These are phyloP conservation scores for Candida pseudocylindracea DNA, from an alignment of 1,139 yeast genomes.

Conservation along the genomic window DNA sequence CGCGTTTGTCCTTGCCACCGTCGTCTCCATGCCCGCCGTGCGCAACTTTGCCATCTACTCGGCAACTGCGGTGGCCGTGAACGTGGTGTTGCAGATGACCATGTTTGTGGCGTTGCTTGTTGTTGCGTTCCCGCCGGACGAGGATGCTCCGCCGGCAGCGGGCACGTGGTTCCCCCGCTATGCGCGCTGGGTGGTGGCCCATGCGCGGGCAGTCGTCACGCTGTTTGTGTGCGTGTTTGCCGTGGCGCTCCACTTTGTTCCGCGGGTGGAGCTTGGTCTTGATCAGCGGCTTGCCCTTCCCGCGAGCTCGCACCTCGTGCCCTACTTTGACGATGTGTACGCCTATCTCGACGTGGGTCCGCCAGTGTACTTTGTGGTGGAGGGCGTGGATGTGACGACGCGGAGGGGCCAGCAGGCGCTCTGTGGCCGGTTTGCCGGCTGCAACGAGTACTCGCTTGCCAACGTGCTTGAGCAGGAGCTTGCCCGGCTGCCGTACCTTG, in stretches of 20 bases:
- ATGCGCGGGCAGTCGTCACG: slow-evolving; percentile 3
- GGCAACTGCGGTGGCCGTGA: slow-evolving; percentile 65
- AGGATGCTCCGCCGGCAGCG: slow-evolving; percentile 3
- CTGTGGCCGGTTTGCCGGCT: slow-evolving; percentile 77
- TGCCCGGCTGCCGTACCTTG: slow-evolving; percentile 46
- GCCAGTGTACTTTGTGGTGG: slow-evolving; percentile 69
- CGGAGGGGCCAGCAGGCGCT: slow-evolving; percentile 43
- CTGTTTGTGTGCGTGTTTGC: slow-evolving; percentile 43
- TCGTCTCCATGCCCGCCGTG: slow-evolving; percentile 90
- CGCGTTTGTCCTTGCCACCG: slow-evolving; percentile 60
- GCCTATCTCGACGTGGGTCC: slow-evolving; percentile 70
- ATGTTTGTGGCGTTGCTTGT: slow-evolving; percentile 55
- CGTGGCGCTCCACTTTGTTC: slow-evolving; percentile 43
- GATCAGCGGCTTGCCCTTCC: slow-evolving; percentile 88
- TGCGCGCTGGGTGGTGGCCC: background rate
- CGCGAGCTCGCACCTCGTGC: slow-evolving; percentile 51
- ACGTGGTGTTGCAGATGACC: slow-evolving; percentile 62
- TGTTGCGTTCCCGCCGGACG: slow-evolving; percentile 34
- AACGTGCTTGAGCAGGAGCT: slow-evolving; percentile 80
- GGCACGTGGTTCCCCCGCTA: slow-evolving; percentile 2
- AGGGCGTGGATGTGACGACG: slow-evolving; percentile 36
- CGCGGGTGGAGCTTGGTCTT: slow-evolving; percentile 51
- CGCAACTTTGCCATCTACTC: slow-evolving; percentile 80
- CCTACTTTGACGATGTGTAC: slow-evolving; percentile 61
- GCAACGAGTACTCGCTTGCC: slow-evolving; percentile 56